These are phyloP conservation scores for Withania somnifera DNA, from an alignment of 305 asterid species.

Conservation along the genomic window DNA sequence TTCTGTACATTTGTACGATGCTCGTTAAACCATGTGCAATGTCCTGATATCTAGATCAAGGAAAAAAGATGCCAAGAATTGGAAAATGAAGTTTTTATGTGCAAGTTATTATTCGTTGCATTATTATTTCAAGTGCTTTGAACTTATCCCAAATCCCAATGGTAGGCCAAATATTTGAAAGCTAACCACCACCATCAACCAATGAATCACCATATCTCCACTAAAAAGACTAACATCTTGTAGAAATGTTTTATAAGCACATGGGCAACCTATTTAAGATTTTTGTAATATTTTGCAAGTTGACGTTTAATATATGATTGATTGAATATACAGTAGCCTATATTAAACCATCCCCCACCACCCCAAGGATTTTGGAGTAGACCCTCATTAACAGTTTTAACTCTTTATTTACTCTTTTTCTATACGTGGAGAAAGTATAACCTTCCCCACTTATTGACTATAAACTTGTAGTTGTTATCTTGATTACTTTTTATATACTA, in stretches of 20 bases:
- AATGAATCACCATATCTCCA: neutral
- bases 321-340: neutral
- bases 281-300: neutral
- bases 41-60: neutral
- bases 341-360: neutral
- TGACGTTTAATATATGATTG: neutral
- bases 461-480: too few species aligned
- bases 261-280: neutral
- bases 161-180: neutral
- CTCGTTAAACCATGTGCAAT: neutral
- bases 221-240: neutral
- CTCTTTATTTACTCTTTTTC: neutral
- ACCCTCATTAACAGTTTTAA: slow-evolving; percentile 1
- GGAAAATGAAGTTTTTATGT: neutral
- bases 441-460: neutral
- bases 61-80: neutral
- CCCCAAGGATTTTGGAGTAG: neutral
- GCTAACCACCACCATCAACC: neutral
- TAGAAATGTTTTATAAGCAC: neutral
- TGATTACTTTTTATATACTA: neutral
- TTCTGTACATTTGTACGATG: neutral
- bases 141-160: neutral
- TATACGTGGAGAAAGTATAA: neutral
- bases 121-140: neutral
- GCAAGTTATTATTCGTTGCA: neutral